phyloP scores from a whole-genome alignment of 176 grass and related monocot genomes.

The Oryza meridionalis region DNA sequence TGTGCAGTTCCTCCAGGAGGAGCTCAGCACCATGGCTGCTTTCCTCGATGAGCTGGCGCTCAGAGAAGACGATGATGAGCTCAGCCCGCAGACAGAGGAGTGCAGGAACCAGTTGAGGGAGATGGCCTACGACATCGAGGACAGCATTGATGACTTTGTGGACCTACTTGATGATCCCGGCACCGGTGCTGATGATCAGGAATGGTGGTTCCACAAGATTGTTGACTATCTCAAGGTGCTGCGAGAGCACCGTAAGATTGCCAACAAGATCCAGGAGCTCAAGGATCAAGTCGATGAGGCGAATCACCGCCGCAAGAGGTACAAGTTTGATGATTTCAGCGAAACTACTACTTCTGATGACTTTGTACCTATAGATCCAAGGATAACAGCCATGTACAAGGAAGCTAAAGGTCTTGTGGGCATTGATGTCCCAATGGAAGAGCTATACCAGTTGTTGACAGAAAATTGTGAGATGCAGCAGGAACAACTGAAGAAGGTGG shows the following conservation, averaged over 20 bases:
- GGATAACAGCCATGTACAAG: neutral
- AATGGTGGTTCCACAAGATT: too few species aligned
- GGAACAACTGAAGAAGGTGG: neutral
- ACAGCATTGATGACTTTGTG: neutral
- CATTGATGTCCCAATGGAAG: neutral
- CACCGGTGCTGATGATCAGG: too few species aligned
- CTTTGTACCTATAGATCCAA: neutral
- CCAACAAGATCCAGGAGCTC: too few species aligned
- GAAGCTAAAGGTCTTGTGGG: neutral
- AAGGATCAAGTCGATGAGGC: too few species aligned
- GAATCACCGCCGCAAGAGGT: neutral
- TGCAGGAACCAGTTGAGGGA: neutral
- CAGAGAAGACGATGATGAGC: neutral
- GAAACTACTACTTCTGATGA: too few species aligned
- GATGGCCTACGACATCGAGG: neutral
- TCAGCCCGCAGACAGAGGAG: neutral
- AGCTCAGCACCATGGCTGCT: neutral
- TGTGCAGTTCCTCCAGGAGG: neutral
- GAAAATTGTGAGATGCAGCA: too few species aligned
- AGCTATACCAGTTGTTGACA: neutral
- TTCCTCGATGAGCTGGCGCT: constrained; percentile 3
- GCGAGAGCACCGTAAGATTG: too few species aligned
- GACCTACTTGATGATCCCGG: too few species aligned
- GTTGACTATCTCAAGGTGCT: too few species aligned
- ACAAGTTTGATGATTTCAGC: neutral